These are phyloP conservation scores for Lepidopterella palustris DNA, from an alignment of 495 filamentous ascomycete species.

Conservation along the genomic window DNA sequence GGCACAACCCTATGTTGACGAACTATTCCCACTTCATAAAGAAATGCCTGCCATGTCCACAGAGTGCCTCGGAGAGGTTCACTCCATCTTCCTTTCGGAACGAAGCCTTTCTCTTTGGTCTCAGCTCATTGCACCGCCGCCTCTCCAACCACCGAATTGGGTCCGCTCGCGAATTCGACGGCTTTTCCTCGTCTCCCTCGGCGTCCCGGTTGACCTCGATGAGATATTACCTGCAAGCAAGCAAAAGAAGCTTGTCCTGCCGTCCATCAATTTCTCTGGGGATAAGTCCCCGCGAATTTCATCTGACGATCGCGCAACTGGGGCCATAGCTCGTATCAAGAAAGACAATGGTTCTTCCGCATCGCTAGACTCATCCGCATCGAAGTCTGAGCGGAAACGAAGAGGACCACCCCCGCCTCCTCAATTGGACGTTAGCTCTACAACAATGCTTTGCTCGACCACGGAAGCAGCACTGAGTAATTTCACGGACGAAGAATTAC, in stretches of 20 bases:
- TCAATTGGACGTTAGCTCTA: slow-evolving; percentile 68
- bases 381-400: slow-evolving; percentile 34
- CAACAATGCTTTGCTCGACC: slow-evolving; percentile 70
- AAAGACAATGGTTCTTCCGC: slow-evolving; percentile 50
- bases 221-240: slow-evolving; percentile 94
- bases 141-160: slow-evolving; percentile 95
- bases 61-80: slow-evolving; percentile 35
- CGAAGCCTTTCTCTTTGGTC: slow-evolving; percentile 88
- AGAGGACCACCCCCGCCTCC: slow-evolving; percentile 62
- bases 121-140: slow-evolving; percentile 89
- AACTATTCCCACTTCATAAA: slow-evolving; percentile 48
- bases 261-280: slow-evolving; percentile 61
- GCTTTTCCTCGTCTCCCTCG: slow-evolving; percentile 90
- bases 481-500: slow-evolving; percentile 69
- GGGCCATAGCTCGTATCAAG: slow-evolving; percentile 47
- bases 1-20: slow-evolving; percentile 47
- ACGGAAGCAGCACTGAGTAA: slow-evolving; percentile 74
- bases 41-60: slow-evolving; percentile 40
- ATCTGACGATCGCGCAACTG: slow-evolving; percentile 44
- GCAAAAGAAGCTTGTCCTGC: slow-evolving; percentile 94
- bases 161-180: slow-evolving; percentile 92
- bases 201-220: slow-evolving; percentile 92
- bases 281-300: slow-evolving; percentile 41
- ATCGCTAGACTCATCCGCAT: slow-evolving; percentile 48
- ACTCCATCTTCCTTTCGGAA: slow-evolving; percentile 57